Evolutionary conservation across 257 asterid genomes (phyloP).

Genomic region (Nicotiana tabacum): DNA sequence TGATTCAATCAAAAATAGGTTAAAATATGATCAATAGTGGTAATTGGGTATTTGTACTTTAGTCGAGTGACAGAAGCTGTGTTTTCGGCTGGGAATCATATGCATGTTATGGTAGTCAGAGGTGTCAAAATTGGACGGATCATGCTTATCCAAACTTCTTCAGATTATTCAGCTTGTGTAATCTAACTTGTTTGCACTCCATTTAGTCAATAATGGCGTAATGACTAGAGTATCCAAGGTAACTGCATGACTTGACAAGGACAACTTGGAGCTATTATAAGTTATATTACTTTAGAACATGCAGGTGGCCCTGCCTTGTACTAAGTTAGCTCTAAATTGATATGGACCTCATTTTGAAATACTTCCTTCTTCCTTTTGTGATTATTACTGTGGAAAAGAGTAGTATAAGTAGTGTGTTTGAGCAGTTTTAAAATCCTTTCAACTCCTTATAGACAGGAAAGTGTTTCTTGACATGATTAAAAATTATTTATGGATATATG

Average conservation of each 20-base stretch:
- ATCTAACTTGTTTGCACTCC: slow-evolving; percentile 20
- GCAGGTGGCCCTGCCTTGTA: slow-evolving; percentile 35
- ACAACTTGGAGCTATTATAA: slow-evolving; percentile 37
- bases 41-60: neutral
- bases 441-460: neutral
- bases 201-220: slow-evolving; percentile 12
- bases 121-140: slow-evolving; percentile 23
- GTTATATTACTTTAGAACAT: slow-evolving; percentile 34
- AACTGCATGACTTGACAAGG: slow-evolving; percentile 25
- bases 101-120: slow-evolving; percentile 30
- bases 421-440: neutral
- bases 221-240: slow-evolving; percentile 28
- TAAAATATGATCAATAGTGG: slow-evolving; percentile 24
- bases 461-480: neutral
- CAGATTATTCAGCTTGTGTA: slow-evolving; percentile 20
- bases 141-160: slow-evolving; percentile 26
- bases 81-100: slow-evolving; percentile 6
- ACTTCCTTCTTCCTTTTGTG: neutral
- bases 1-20: slow-evolving; percentile 11
- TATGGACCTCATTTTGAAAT: neutral
- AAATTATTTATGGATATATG: neutral
- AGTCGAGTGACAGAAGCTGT: neutral
- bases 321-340: neutral
- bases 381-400: neutral
- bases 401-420: neutral